These are phyloP conservation scores for Citeromyces nyonsensis DNA, from an alignment of 805 yeast species.

Conservation along the genomic window DNA sequence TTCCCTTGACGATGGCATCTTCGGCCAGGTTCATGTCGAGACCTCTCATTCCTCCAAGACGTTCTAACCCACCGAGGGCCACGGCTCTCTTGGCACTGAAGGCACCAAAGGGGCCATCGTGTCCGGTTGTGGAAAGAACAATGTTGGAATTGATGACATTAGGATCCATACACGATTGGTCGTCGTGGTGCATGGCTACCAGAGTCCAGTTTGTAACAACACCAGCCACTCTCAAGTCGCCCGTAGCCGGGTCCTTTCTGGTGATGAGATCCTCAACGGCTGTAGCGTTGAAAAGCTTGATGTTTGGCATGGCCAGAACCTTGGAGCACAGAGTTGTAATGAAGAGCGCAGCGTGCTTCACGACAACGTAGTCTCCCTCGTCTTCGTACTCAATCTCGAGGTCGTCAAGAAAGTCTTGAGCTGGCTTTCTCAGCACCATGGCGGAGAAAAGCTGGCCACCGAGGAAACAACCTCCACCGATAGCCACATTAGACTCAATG, in stretches of 20 bases:
- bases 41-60: constrained; percentile 61
- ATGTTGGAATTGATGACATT: constrained; percentile 56
- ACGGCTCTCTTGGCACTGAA: constrained; percentile 59
- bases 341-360: constrained; percentile 68
- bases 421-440: constrained; percentile 69
- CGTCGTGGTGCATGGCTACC: constrained; percentile 61
- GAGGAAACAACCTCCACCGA: constrained; percentile 72
- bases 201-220: constrained; percentile 78
- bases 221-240: constrained; percentile 55
- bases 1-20: constrained; percentile 56
- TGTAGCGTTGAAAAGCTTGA: constrained; percentile 66
- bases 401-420: constrained; percentile 52
- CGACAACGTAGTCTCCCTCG: constrained; percentile 69
- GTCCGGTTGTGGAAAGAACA: constrained; percentile 63
- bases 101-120: constrained; percentile 77
- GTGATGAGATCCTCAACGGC: constrained; percentile 73
- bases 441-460: constrained; percentile 70
- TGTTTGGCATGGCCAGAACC: constrained; percentile 57
- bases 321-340: constrained; percentile 57
- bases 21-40: constrained; percentile 69
- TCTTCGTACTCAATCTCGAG: constrained; percentile 56
- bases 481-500: constrained; percentile 59
- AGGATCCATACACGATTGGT: constrained; percentile 74
- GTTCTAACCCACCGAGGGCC: constrained; percentile 25
- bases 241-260: constrained; percentile 39